Base-by-base conservation (phyloP, 2,329 filamentous ascomycete species). In the Chalara sp. region DNA sequence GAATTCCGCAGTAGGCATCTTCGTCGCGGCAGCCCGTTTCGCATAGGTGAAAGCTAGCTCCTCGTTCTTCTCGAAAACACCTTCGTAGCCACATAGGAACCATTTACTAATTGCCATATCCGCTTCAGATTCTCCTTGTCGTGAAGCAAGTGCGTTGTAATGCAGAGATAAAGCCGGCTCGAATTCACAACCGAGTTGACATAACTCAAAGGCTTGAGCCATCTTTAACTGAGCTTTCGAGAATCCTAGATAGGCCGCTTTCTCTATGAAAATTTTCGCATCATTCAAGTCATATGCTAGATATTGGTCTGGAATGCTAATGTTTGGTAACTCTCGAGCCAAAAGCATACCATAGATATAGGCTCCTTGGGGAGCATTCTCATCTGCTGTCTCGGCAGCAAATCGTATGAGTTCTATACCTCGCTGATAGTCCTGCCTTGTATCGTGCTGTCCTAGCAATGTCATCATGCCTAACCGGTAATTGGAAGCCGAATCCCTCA, bases 71-170 rank as follows among this genome's bases (percentile, higher is more conserved):
- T 88, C 81, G 64, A 99, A 96, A 6, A 95, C 78, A 28, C 86
- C 86, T 59, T 97, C 92, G 58, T 93, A 91, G 3, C 93, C 93
- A 63, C 95, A 97, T 31, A 99, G 76, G 65, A 97, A 99, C 93
- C 93, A 99, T 69, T 96, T 93, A 69, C 92, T 97, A 54, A 99
- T 90, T 31, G 92, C 90, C 70, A 99, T 87, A 53, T 96, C 90
- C 0, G 92, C 93, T 67, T 99, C 93, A 0, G 90, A 77, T 62
- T 97, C 90, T 13, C 91, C 92, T 70, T 97, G 93, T 57, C 87
- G 84, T 10, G 93, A 87, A 28, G 93, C 92, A 32, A 99, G 77
- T 37, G 89, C 89, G 64, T 97, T 96, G 72, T 99, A 99, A 66
- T 99, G 93, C 49, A 99, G 71, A 1, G 92, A 97, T 52, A 95